Evolutionary conservation across 2,329 filamentous ascomycete species (phyloP).

Genomic region (Paracoccidioides lutzii): DNA sequence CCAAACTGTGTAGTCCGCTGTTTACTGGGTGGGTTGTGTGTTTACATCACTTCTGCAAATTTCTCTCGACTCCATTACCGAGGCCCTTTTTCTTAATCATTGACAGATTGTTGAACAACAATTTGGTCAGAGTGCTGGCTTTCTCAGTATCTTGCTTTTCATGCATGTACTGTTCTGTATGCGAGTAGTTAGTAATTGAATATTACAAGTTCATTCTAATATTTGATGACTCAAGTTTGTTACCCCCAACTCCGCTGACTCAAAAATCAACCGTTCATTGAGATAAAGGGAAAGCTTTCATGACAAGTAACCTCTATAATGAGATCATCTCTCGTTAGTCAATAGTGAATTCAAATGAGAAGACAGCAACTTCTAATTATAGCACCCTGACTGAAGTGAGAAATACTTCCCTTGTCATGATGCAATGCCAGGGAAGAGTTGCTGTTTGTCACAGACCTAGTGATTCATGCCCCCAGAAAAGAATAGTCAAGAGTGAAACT

Average conservation of each 20-base stretch:
- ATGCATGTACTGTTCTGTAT: conserved; percentile 1
- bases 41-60: not conserved
- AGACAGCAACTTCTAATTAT: too few relatives aligned
- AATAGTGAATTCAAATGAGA: too few relatives aligned
- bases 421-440: too few relatives aligned
- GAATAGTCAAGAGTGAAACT: not conserved
- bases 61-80: not conserved
- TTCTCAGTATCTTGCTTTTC: not conserved
- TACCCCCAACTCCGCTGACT: too few relatives aligned
- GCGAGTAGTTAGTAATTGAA: not conserved
- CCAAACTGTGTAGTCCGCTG: not conserved
- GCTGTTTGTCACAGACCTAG: too few relatives aligned
- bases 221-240: not conserved
- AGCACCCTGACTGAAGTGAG: too few relatives aligned
- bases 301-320: too few relatives aligned
- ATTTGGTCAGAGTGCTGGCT: not conserved
- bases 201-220: not conserved
- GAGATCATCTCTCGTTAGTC: too few relatives aligned
- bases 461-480: not conserved
- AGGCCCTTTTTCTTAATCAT: not conserved
- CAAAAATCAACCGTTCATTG: not conserved
- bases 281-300: not conserved
- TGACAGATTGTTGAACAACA: not conserved
- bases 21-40: not conserved
- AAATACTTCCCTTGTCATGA: too few relatives aligned